These are phyloP conservation scores for Phlebopus sp. DNA, from an alignment of 1,284 basidiomycete genomes.

Conservation along the genomic window DNA sequence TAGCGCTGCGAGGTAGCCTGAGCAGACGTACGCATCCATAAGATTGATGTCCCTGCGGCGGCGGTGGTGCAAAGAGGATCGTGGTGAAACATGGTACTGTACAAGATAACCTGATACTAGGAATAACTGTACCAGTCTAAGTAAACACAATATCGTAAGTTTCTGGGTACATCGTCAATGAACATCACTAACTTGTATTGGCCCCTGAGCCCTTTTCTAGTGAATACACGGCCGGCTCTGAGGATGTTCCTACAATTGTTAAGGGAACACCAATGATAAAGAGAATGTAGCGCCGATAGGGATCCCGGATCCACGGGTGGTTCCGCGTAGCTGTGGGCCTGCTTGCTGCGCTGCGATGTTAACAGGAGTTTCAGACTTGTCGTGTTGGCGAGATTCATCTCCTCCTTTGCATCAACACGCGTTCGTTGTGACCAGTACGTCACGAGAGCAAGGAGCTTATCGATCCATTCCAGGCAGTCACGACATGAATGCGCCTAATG, in stretches of 20 bases:
- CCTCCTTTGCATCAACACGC: conserved; percentile 64
- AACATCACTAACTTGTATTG: conserved; percentile 60
- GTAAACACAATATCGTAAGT: conserved; percentile 1
- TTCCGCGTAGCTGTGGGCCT: conserved; percentile 44
- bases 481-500: conserved; percentile 58
- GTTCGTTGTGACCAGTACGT: conserved; percentile 77
- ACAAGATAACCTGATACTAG: conserved; percentile 65
- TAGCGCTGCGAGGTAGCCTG: conserved; percentile 72
- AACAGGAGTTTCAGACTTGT: conserved; percentile 48
- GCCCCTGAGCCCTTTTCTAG: conserved; percentile 62
- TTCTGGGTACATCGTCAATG: neutral
- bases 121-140: conserved; percentile 66
- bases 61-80: conserved; percentile 48
- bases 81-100: conserved; percentile 55
- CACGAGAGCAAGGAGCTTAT: conserved; percentile 62
- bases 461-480: conserved; percentile 77
- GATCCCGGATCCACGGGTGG: conserved; percentile 49
- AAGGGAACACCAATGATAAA: conserved; percentile 82
- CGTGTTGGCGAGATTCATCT: conserved; percentile 72
- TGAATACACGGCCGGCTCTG: conserved; percentile 68
- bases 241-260: conserved; percentile 72
- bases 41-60: conserved; percentile 55
- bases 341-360: conserved; percentile 47
- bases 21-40: conserved; percentile 73
- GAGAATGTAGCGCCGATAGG: conserved; percentile 53